A percentile compares a stretch with the other conserved stretches of the same genome.
phyloP scores from a whole-genome alignment of 1,284 basidiomycete genomes.

The Ustilago trichophora region DNA sequence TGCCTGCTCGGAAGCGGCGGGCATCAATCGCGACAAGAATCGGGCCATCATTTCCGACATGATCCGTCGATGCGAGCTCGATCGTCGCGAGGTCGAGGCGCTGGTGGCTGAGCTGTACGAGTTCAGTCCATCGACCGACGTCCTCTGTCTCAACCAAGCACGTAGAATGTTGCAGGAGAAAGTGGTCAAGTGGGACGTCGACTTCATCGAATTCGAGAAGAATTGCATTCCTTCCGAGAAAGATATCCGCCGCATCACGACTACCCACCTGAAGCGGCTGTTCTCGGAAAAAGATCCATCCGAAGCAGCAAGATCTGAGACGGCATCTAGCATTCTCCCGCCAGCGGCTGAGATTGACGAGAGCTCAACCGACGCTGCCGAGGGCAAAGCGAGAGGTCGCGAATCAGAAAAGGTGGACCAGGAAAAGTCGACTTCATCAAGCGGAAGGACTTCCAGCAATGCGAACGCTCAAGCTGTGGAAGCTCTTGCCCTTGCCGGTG shows the following conservation, averaged over 20 bases:
- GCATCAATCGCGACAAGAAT: conserved; percentile 45
- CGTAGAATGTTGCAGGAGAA: conserved; percentile 88
- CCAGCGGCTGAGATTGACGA: conserved; percentile 64
- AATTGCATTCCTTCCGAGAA: conserved; percentile 68
- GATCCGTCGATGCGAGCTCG: conserved; percentile 46
- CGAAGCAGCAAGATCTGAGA: conserved; percentile 24
- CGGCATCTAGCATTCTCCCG: conserved; percentile 36
- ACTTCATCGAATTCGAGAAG: conserved; percentile 73
- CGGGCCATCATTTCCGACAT: conserved; percentile 42
- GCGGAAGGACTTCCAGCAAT: not conserved
- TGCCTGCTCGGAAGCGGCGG: conserved; percentile 50
- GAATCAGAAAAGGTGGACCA: conserved; percentile 6
- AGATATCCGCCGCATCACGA: conserved; percentile 66
- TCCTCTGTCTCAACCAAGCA: conserved; percentile 86
- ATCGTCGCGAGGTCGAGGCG: conserved; percentile 74
- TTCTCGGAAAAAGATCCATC: conserved; percentile 70
- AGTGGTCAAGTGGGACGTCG: conserved; percentile 93
- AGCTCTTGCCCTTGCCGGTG: conserved; percentile 26
- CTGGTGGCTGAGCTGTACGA: conserved; percentile 74
- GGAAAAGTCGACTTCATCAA: conserved; percentile 14
- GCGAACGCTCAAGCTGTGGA: conserved; percentile 22
- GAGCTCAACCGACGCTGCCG: conserved; percentile 31
- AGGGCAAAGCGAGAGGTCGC: conserved; percentile 14
- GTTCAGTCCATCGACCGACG: conserved; percentile 74
- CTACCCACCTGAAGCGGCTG: conserved; percentile 69